A percentile compares a stretch with the other conserved stretches of the same genome.
phyloP scores from a whole-genome alignment of 2,329 filamentous ascomycete genomes.

The Botryotinia calthae region DNA sequence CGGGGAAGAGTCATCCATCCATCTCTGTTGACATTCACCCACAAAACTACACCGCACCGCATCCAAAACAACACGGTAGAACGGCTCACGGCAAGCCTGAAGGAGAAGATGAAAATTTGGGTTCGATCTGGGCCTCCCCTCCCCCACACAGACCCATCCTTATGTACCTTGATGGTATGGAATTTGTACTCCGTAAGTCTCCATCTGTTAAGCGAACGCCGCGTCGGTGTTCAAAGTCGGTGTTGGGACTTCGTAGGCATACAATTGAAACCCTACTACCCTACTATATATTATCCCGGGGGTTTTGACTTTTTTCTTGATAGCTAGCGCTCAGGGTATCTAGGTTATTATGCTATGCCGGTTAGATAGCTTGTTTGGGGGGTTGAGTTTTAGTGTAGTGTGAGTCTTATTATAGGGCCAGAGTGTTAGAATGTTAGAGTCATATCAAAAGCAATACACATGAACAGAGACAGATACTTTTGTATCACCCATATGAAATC shows the following conservation, averaged over 20 bases:
- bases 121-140: not conserved
- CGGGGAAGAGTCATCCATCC: not conserved
- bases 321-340: not conserved
- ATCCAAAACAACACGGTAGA: not conserved
- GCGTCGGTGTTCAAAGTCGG: not conserved
- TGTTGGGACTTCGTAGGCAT: not conserved
- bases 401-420: not conserved
- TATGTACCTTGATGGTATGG: not conserved
- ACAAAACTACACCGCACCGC: not conserved
- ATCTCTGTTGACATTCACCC: not conserved
- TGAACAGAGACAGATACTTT: not conserved
- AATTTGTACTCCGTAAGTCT: not conserved
- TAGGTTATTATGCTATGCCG: not conserved
- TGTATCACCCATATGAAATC: not conserved
- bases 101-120: not conserved
- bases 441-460: not conserved
- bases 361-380: not conserved
- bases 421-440: not conserved
- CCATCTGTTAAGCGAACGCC: slow-evolving; percentile 1
- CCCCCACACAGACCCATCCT: not conserved
- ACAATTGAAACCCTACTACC: not conserved
- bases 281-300: not conserved
- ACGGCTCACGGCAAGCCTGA: not conserved
- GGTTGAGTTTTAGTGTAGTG: not conserved
- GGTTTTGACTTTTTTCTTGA: not conserved